Evolutionary conservation across 2,329 filamentous ascomycete species (phyloP).

Genomic region (Diplodia seriata): DNA sequence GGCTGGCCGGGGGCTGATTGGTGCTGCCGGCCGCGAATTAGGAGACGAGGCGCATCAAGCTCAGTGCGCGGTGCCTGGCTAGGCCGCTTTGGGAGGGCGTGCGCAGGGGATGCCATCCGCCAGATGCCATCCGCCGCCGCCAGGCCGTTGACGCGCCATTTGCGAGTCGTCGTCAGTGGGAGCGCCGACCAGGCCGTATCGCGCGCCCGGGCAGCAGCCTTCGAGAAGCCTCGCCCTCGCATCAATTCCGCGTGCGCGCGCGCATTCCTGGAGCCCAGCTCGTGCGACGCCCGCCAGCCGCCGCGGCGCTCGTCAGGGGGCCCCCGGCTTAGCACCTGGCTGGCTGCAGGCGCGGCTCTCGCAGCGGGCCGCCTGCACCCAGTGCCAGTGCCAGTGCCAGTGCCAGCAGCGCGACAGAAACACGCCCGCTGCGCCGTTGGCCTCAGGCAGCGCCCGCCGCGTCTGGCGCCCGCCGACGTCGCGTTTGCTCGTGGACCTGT

Average conservation of each 20-base stretch:
- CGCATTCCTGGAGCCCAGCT: slow-evolving; percentile 1
- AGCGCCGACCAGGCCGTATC: slow-evolving; percentile 1
- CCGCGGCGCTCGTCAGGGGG: slow-evolving; percentile 6
- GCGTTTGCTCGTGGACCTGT: slow-evolving; percentile 17
- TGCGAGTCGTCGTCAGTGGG: slow-evolving; percentile 17
- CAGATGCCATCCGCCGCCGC: slow-evolving; percentile 6
- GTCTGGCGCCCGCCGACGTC: background rate
- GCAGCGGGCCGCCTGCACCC: too few species aligned
- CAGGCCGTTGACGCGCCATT: slow-evolving; percentile 24
- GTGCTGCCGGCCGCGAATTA: slow-evolving; percentile 16
- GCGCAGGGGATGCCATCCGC: slow-evolving; percentile 13
- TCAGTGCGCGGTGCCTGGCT: slow-evolving; percentile 27
- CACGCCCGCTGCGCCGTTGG: background rate
- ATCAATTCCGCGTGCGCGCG: background rate
- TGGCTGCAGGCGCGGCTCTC: background rate
- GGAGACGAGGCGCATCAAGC: slow-evolving; percentile 27
- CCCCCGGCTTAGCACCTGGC: background rate
- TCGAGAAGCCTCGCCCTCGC: slow-evolving; percentile 28
- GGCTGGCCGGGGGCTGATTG: slow-evolving; percentile 20
- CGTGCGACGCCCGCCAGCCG: background rate
- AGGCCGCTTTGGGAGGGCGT: slow-evolving; percentile 9
- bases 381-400: too few species aligned
- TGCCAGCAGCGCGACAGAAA: background rate
- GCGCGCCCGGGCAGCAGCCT: slow-evolving; percentile 7
- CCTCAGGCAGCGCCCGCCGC: slow-evolving; percentile 5